Base-by-base conservation (phyloP, 1,139 yeast species). In the Trichomonascaceae sp. region DNA sequence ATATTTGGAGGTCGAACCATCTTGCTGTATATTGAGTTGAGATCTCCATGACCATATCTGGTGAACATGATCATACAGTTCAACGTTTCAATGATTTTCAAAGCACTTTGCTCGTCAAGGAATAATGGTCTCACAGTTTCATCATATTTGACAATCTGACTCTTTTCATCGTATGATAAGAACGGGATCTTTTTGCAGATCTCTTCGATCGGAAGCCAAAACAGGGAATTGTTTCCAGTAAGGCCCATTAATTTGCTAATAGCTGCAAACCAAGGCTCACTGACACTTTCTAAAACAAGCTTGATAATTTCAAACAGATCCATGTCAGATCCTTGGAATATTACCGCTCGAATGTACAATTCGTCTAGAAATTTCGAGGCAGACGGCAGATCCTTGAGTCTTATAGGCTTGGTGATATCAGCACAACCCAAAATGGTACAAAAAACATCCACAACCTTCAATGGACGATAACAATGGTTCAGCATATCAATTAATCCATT, bases 341-440 rank as follows among this genome's bases (percentile, higher is more conserved):
- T 43, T 22, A 53, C 49, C 4, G 66, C 60, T 32, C 65, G 56
- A 5, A 44, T 45, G 50, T 60, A 69, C 5, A 64, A 57, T 7
- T 65, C 60, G 49, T 68, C 59, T 27, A 69, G 60, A 12, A 69
- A 57, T 12, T 51, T 56, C 44, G 55, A 54, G 0, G 69, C 58
- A 10, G 56, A 10, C 0, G 72, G 72, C 8, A 69, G 55, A 10
- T 60, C 44, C 12, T 57, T 56, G 17, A 69, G 56, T 7, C 53
- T 50, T 2, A 66, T 61, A 1, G 62, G 53, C n/a, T 44, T 39
- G 1, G 57, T 27, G 17, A 66, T 49, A 49, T 68, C 66, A 4
- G 61, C 63, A 51, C 72, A 69, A 1, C 72, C 72, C 15, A 69
- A 56, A 7, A 69, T 57, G 22, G 61, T 55, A 7, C 70, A 63